Evolutionary conservation across 2,329 filamentous ascomycete genomes (phyloP).

Genomic region (Ambrosiella xylebori): DNA sequence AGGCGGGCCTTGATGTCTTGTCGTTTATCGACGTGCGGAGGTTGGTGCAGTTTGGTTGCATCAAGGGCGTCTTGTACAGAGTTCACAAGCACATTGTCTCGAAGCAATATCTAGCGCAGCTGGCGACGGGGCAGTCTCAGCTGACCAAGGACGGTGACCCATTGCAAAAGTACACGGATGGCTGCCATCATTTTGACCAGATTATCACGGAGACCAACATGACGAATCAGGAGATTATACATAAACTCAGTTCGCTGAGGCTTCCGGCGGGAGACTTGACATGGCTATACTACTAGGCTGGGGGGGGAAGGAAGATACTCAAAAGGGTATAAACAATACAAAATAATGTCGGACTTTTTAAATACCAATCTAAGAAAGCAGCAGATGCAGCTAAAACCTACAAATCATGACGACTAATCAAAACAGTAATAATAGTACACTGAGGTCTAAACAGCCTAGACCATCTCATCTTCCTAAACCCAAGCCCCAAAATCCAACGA

Average conservation of each 20-base stretch:
- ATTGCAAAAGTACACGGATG: conserved; percentile 54
- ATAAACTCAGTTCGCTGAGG: conserved; percentile 42
- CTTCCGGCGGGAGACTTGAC: conserved; percentile 35
- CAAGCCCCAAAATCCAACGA: neutral
- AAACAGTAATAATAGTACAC: conserved; percentile 5
- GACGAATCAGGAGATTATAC: conserved; percentile 52
- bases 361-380: neutral
- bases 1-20: conserved; percentile 46
- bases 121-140: conserved; percentile 36
- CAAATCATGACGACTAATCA: neutral
- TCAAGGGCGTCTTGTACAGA: conserved; percentile 85
- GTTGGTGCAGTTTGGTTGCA: conserved; percentile 87
- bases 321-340: conserved; percentile 6
- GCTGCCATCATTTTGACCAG: conserved; percentile 62
- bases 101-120: conserved; percentile 39
- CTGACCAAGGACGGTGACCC: conserved; percentile 28
- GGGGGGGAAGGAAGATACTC: neutral
- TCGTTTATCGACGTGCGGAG: conserved; percentile 71
- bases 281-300: conserved; percentile 32
- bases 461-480: too few species aligned
- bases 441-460: too few species aligned
- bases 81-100: conserved; percentile 80
- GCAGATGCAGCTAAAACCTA: neutral
- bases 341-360: neutral
- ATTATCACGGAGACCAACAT: conserved; percentile 62